Base-by-base conservation (phyloP, 148 eudicot species). In the Diospyros lotus region DNA sequence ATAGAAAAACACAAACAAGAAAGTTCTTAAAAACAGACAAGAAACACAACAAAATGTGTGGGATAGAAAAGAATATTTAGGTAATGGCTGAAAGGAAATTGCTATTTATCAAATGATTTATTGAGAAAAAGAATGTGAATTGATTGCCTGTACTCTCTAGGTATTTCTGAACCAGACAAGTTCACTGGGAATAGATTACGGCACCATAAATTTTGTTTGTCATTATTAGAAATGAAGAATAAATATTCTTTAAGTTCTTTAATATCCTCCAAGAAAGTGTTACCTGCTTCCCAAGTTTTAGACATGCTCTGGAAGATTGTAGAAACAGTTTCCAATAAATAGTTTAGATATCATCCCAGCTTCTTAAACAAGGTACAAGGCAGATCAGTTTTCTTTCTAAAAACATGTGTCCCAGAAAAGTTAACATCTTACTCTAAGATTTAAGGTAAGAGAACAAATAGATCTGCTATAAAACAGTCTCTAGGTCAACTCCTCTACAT, bases 281-380 rank as follows among this genome's bases (percentile, higher is more conserved):
- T 46, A 48, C 28, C 10, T 48, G 52, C 42, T 66, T 15, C 69
- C 53, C 69, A 15, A 44, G 2, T 66, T 28, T 50, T 43, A 18
- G 12, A 68, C 48, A 69, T 38, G 38, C 55, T 40, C n/a, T 6
- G 55, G 14, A 59, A 62, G 4, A 7, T 62, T 62, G 12, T 2
- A 62, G 61, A 43, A 13, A 40, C 8, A 5, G 54, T 39, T 54
- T 15, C 61, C 62, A 9, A 3, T 11, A 14, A 70, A 54, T 70
- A 41, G 13, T 55, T 70, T 1, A 8, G 55, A 43, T 15, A 13
- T 70, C 10, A 41, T 54, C 38, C 61, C 12, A 55, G 73, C 69
- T 66, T 66, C 54, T 66, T 13, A 66, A 40, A 62, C 14, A 62
- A 62, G 66, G 38, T 62, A 3, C 73, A 69, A 12, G 39, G n/a